Conservation (phyloP, 257 asterid genomes). For the Jaltomata sinuosa region DNA sequence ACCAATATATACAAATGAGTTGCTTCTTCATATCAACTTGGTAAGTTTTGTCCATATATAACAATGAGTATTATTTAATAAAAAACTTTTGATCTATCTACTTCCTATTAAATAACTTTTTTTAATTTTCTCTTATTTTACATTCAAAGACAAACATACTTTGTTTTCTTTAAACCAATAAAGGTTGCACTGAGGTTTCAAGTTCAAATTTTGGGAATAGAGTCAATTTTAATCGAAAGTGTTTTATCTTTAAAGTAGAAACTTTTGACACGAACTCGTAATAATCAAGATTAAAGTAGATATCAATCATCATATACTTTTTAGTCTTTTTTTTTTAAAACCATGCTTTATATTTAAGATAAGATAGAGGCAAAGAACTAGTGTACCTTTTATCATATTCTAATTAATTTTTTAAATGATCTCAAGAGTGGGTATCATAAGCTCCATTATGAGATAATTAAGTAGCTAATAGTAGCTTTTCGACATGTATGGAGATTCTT, state of each 20-base stretch:
- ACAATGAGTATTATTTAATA: neutral
- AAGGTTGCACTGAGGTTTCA: neutral
- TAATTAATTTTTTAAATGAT: neutral
- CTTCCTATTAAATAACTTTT: neutral
- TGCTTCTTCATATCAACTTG: neutral
- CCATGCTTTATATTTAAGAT: neutral
- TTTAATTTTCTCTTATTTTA: neutral
- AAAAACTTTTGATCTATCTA: neutral
- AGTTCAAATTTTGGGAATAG: neutral
- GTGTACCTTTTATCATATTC: neutral
- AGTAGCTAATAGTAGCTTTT: neutral
- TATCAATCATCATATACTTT: fast-evolving
- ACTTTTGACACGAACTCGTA: fast-evolving
- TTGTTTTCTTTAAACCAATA: too few relatives aligned
- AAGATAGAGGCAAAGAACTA: neutral
- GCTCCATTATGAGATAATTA: neutral
- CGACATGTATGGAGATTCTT: neutral
- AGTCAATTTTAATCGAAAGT: neutral
- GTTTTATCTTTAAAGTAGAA: neutral
- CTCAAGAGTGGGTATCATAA: neutral
- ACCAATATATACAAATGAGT: neutral
- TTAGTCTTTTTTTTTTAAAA: neutral
- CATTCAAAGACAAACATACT: neutral
- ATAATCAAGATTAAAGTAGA: too few relatives aligned
- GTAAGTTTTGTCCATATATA: neutral